A percentile compares a stretch with the other conserved stretches of the same genome.
Evolutionary conservation across 768 basidiomycete genomes (phyloP).

Genomic region (Kockovaella imperatae): DNA sequence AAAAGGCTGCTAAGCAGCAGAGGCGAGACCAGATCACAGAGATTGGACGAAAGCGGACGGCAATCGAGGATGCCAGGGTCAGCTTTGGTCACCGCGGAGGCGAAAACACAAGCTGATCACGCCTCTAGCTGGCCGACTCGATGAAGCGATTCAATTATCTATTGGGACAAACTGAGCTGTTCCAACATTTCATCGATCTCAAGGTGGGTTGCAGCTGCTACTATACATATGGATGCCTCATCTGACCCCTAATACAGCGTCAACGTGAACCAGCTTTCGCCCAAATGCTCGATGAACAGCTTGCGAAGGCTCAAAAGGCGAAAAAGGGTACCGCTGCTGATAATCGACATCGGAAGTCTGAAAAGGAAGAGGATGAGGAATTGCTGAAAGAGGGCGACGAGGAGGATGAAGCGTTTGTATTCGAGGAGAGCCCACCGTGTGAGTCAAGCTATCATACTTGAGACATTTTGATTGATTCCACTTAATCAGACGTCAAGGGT

Average conservation of each 20-base stretch:
- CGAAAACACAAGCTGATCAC: neutral
- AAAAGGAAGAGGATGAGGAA: conserved; percentile 98
- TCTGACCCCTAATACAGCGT: conserved; percentile 50
- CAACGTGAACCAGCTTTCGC: conserved; percentile 91
- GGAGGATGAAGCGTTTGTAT: conserved; percentile 84
- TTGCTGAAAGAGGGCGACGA: conserved; percentile 81
- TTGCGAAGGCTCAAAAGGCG: conserved; percentile 50
- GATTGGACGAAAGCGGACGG: conserved; percentile 26
- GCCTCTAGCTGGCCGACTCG: conserved; percentile 76
- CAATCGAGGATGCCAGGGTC: conserved; percentile 37
- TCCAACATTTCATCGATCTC: conserved; percentile 96
- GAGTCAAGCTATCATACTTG: conserved; percentile 18
- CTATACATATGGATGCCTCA: neutral
- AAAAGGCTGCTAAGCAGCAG: conserved; percentile 33
- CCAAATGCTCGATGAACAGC: conserved; percentile 72
- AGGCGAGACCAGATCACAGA: conserved; percentile 28
- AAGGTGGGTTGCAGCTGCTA: conserved; percentile 53
- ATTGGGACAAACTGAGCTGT: conserved; percentile 95
- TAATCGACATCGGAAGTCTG: conserved; percentile 83
- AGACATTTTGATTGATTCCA: neutral
- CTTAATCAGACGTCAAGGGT: conserved; percentile 63
- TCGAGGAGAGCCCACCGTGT: conserved; percentile 91
- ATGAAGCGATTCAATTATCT: conserved; percentile 95
- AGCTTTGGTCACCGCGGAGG: conserved; percentile 3
- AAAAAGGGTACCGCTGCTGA: conserved; percentile 69